A percentile compares a stretch with the other conserved stretches of the same genome.
These are phyloP conservation scores for Rhodofomes roseus DNA, from an alignment of 1,284 basidiomycete genomes.

Conservation along the genomic window DNA sequence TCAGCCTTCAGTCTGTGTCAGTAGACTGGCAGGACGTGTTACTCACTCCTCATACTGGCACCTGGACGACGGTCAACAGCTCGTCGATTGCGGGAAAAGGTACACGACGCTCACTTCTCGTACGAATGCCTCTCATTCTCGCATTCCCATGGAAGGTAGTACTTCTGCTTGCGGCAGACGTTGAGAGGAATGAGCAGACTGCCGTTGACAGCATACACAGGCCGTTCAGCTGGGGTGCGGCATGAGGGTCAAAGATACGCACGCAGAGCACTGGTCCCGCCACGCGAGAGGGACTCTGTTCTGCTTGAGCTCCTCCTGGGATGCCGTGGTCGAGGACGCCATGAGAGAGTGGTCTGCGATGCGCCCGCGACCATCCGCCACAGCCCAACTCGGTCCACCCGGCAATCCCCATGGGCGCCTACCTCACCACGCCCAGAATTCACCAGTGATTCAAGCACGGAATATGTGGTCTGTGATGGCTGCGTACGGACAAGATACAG, in stretches of 20 bases:
- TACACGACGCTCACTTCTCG: conserved; percentile 54
- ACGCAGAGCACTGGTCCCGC: conserved; percentile 93
- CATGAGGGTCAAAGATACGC: conserved; percentile 30
- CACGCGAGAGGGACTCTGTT: conserved; percentile 78
- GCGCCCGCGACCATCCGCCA: background rate
- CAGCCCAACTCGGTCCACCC: background rate
- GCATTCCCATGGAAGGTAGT: conserved; percentile 82
- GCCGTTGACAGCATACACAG: conserved; percentile 1
- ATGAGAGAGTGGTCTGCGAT: conserved; percentile 31
- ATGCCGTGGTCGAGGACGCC: conserved; percentile 75
- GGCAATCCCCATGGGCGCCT: background rate
- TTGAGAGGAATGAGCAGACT: conserved; percentile 87
- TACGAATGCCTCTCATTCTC: conserved; percentile 75
- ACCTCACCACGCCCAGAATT: too few species aligned
- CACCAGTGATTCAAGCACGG: conserved; percentile 7
- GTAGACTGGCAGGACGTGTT: background rate
- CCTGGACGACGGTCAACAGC: conserved; percentile 35
- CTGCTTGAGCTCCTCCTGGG: conserved; percentile 79
- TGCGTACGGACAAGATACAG: background rate
- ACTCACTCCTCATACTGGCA: conserved; percentile 91
- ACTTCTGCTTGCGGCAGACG: conserved; percentile 69
- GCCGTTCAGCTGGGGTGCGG: background rate
- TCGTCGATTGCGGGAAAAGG: conserved; percentile 3
- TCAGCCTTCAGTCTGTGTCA: conserved; percentile 9
- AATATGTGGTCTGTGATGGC: background rate